Evolutionary conservation across 2,329 filamentous ascomycete species (phyloP).

Genomic region (Claviceps spartinae): DNA sequence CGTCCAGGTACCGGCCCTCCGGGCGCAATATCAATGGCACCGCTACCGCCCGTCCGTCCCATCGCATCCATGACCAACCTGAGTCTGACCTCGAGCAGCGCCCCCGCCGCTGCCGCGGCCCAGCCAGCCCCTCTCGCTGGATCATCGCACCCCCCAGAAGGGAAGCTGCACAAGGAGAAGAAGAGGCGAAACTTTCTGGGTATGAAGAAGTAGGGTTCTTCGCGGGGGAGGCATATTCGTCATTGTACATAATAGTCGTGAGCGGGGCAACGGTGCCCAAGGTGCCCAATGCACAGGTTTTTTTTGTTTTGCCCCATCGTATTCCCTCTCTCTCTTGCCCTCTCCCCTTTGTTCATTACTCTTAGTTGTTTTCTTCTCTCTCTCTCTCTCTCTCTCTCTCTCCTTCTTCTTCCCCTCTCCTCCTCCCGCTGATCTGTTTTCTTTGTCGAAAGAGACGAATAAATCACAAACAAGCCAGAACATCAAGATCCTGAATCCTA

Average conservation of each 20-base stretch:
- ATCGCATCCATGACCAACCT: conserved; percentile 42
- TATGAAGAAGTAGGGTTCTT: conserved; percentile 40
- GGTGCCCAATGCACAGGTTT: background rate
- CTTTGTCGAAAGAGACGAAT: too few relatives aligned
- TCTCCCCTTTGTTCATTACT: background rate
- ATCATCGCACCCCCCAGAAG: conserved; percentile 15
- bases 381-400: background rate
- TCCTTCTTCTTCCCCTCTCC: background rate
- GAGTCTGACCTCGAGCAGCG: conserved; percentile 24
- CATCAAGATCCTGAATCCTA: too few relatives aligned
- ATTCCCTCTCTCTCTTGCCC: background rate
- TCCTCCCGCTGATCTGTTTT: too few relatives aligned
- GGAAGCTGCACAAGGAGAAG: conserved; percentile 43
- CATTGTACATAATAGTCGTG: background rate
- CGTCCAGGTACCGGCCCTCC: conserved; percentile 10
- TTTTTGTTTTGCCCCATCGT: background rate
- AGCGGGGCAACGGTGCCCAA: background rate
- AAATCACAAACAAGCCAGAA: too few relatives aligned
- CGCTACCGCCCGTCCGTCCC: conserved; percentile 25
- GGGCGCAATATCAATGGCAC: background rate
- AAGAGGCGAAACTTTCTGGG: conserved; percentile 46
- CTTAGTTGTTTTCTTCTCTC: background rate
- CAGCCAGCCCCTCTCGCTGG: conserved; percentile 3
- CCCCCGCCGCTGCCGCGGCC: background rate
- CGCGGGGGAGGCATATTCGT: conserved; percentile 6